A percentile compares a stretch with the other conserved stretches of the same genome.
These are phyloP conservation scores for Pythium pyrilobum DNA, from an alignment of 352 stramenopile species.

Conservation along the genomic window DNA sequence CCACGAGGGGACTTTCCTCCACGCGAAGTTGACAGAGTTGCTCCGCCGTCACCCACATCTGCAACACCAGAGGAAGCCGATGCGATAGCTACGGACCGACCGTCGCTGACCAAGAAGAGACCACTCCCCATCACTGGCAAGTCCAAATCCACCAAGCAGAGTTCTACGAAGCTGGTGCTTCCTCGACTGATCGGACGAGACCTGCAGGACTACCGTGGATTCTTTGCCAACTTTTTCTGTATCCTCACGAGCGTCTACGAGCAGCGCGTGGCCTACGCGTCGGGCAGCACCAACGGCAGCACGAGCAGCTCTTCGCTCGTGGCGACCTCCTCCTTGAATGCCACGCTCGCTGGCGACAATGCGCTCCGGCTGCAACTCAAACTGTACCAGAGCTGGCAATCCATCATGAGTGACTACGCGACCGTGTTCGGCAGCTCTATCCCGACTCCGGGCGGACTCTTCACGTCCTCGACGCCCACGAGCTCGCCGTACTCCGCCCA, in stretches of 20 bases:
- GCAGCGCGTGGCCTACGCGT: conserved; percentile 23
- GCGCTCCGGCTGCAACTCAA: conserved; percentile 67
- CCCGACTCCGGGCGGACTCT: conserved; percentile 7
- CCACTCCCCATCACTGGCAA: not conserved
- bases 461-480: conserved; percentile 23
- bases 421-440: conserved; percentile 67
- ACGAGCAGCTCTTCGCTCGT: not conserved
- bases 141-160: not conserved
- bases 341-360: conserved; percentile 25
- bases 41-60: not conserved
- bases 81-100: not conserved
- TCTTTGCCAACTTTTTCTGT: conserved; percentile 72
- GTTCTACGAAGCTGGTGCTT: not conserved
- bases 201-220: conserved; percentile 47
- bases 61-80: too few relatives aligned
- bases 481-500: conserved; percentile 35
- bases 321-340: not conserved
- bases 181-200: conserved; percentile 11
- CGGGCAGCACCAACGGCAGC: conserved; percentile 6
- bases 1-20: too few relatives aligned
- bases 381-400: conserved; percentile 76
- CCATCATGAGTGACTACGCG: conserved; percentile 84
- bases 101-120: not conserved
- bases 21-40: not conserved
- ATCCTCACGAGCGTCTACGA: conserved; percentile 72